Base-by-base conservation (phyloP, 495 filamentous ascomycete species). In the Margaritispora aquatica region DNA sequence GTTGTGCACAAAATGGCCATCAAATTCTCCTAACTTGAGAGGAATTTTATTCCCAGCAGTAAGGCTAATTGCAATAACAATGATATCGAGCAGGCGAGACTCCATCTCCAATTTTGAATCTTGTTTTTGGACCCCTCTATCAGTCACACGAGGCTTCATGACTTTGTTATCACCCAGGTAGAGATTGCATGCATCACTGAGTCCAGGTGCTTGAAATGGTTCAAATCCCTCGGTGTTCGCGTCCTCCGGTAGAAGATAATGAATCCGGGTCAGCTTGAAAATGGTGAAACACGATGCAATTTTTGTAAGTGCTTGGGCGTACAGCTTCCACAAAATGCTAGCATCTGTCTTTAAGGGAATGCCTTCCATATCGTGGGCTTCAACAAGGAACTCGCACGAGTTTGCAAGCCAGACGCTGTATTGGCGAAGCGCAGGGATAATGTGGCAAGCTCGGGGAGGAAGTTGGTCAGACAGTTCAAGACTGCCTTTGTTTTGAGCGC, bases 191-290 rank as follows among this genome's bases (percentile, higher is more conserved):
- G 49, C 55, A 13, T n/a, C 4, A 7, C 26, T 22, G 23, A 67
- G 27, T 0, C 74, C 62, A 10, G 79, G 71, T 57, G 78, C 73
- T 22, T 77, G 69, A 21, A 94, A 71, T 4, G 89, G 89, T 54
- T 78, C 74, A 69, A 92, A 90, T n/a, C 86, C 86, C 55, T 90
- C 74, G 19, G 82, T 89, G 31, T 87, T 82, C 61, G 83, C 84
- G 68, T 94, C 89, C 68, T 94, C 89, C 57, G 88, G 84, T 1
- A 94, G 75, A 51, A 92, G 74, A 68, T 92, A 92, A 21, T 82
- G 79, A 11, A 86, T 62, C 27, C 74, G 70, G 2, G 82, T 81
- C 22, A 89, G 74, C 50, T 78, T 69, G 19, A 77, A 68, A 7
- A 81, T 74, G 41, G 84, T 75, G 62, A 88, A 88, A 1, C 76